Evolutionary conservation across 345 rosid genomes (phyloP).

Genomic region (Aquilaria malaccensis): DNA sequence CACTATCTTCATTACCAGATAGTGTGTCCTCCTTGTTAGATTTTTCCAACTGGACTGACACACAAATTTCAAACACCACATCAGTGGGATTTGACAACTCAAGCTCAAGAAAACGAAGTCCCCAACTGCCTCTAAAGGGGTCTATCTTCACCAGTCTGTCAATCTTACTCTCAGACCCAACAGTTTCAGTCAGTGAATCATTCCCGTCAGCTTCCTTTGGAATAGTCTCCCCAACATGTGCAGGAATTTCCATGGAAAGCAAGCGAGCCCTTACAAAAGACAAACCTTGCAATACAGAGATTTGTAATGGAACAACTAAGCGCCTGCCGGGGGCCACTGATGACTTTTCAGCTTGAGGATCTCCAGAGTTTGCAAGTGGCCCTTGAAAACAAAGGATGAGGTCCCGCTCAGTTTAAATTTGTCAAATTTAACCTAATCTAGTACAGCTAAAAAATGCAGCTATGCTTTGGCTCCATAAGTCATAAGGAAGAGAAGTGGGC

Average conservation of each 20-base stretch:
- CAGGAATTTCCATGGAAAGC: conserved; percentile 98
- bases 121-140: conserved; percentile 99
- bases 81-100: conserved; percentile 95
- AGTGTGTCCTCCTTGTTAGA: conserved; percentile 38
- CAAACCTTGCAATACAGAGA: conserved; percentile 86
- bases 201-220: conserved; percentile 28
- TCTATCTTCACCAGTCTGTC: conserved; percentile 84
- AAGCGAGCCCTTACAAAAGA: conserved; percentile 90
- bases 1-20: conserved; percentile 37
- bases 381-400: conserved; percentile 39
- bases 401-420: background rate
- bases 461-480: no score
- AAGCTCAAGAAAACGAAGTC: conserved; percentile 86
- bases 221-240: conserved; percentile 68
- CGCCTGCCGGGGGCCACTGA: conserved; percentile 81
- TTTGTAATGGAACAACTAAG: conserved; percentile 78
- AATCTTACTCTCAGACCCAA: conserved; percentile 42
- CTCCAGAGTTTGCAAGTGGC: conserved; percentile 41
- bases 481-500: no score
- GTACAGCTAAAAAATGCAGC: no score
- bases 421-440: no score
- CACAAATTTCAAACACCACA: conserved; percentile 81
- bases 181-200: conserved; percentile 27
- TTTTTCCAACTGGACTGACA: conserved; percentile 74
- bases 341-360: conserved; percentile 37